Conservation (phyloP, 306 rosid genomes). For the Mimosa pudica region DNA sequence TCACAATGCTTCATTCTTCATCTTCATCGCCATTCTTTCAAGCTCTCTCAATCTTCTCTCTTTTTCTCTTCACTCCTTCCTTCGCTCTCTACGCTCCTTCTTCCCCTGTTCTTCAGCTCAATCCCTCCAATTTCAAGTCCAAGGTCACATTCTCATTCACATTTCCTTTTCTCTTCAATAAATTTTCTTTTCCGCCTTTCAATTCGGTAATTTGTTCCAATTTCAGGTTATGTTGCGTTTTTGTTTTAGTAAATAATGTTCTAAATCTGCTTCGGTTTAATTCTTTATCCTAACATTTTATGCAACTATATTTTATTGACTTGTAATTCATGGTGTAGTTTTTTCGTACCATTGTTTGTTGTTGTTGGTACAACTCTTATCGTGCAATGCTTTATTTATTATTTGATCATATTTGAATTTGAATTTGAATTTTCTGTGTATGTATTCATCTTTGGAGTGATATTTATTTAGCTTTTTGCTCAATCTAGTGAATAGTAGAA, state of each 20-base stretch:
- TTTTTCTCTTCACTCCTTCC: constrained; percentile 45
- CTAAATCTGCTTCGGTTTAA: neutral
- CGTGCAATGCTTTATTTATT: constrained; percentile 6
- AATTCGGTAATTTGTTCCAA: neutral
- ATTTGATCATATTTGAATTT: neutral
- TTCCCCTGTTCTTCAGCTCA: constrained; percentile 90
- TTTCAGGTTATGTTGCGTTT: neutral
- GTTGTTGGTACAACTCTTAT: neutral
- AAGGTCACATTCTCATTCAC: constrained; percentile 55
- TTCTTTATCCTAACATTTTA: neutral
- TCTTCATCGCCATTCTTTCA: constrained; percentile 33
- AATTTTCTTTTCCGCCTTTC: neutral
- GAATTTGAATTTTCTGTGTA: neutral
- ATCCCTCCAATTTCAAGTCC: constrained; percentile 92
- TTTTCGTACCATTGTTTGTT: neutral
- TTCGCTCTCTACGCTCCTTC: constrained; percentile 86
- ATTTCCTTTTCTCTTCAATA: neutral
- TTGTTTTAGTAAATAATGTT: neutral
- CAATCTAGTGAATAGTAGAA: constrained; percentile 19
- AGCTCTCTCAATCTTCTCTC: constrained; percentile 39
- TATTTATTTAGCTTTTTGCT: neutral
- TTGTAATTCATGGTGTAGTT: neutral
- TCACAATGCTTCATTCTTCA: constrained; percentile 37
- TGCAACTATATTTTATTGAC: neutral
- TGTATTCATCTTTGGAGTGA: neutral